Evolutionary conservation across 345 rosid genomes (phyloP).

Genomic region (Atalantia buxifolia): DNA sequence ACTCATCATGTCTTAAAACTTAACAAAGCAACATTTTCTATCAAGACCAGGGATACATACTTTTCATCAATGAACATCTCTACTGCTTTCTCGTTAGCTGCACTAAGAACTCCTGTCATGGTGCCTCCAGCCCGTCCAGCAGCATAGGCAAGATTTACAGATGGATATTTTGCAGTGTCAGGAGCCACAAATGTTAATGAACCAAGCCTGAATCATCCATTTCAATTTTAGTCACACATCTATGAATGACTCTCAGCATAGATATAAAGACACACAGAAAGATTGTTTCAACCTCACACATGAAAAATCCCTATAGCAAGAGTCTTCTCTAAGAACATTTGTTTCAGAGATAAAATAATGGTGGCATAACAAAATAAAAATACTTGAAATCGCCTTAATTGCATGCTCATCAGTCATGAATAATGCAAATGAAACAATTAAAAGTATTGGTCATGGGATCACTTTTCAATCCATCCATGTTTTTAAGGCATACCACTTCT

Average conservation of each 20-base stretch:
- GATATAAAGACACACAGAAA: neutral
- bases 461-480: neutral
- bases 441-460: neutral
- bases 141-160: conserved; percentile 92
- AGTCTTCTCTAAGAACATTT: neutral
- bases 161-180: conserved; percentile 85
- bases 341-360: neutral
- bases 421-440: neutral
- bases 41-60: conserved; percentile 36
- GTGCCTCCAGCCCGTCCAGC: conserved; percentile 99
- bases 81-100: conserved; percentile 87
- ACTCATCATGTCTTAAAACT: neutral
- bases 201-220: conserved; percentile 60
- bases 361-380: neutral
- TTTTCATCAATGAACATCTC: conserved; percentile 81
- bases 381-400: neutral
- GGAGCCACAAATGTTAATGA: conserved; percentile 89
- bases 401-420: neutral
- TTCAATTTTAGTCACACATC: neutral
- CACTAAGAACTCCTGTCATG: conserved; percentile 99
- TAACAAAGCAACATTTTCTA: conserved; percentile 1
- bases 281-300: neutral
- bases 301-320: neutral
- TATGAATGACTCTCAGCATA: neutral
- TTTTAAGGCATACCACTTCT: too few relatives aligned